A percentile compares a stretch with the other conserved stretches of the same genome.
These are phyloP conservation scores for Mortierella sp. DNA, from an alignment of 371 early-diverging fungal species.

Conservation along the genomic window DNA sequence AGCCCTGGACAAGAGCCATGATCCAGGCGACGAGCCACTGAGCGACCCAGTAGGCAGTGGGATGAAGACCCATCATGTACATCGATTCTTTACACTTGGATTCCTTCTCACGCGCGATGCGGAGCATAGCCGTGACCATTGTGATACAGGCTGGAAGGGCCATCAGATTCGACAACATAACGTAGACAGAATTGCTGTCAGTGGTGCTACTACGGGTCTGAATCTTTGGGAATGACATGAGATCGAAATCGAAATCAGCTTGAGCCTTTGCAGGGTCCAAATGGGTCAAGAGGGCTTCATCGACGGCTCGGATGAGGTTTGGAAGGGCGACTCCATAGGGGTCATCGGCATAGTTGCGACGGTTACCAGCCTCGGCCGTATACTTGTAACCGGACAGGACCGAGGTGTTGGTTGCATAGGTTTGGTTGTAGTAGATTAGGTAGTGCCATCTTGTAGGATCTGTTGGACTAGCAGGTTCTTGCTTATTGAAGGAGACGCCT, in stretches of 20 bases:
- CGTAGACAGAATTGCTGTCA: constrained; percentile 51
- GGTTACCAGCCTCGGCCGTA: constrained; percentile 30
- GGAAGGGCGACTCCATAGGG: constrained; percentile 61
- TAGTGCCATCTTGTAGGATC: constrained; percentile 63
- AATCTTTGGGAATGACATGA: constrained; percentile 37
- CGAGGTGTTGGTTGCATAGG: constrained; percentile 63
- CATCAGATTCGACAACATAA: constrained; percentile 56
- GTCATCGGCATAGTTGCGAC: constrained; percentile 46
- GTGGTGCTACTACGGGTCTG: constrained; percentile 4
- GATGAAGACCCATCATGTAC: constrained; percentile 76
- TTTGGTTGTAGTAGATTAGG: constrained; percentile 74
- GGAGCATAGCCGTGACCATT: constrained; percentile 62
- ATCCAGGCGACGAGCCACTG: constrained; percentile 64
- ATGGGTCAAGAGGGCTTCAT: constrained; percentile 66
- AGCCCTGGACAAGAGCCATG: constrained; percentile 62
- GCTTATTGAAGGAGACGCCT: constrained; percentile 53
- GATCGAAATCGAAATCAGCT: constrained; percentile 31
- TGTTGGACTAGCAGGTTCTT: constrained; percentile 8
- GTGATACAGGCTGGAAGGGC: constrained; percentile 70
- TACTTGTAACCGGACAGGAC: constrained; percentile 33
- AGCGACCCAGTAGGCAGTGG: constrained; percentile 65
- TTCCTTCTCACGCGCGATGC: constrained; percentile 74
- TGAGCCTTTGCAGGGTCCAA: constrained; percentile 34
- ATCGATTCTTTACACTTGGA: constrained; percentile 69
- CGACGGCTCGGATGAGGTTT: constrained; percentile 67